Evolutionary conservation across 176 grass and related monocot species (phyloP).

Genomic region (Musa troglodytarum): DNA sequence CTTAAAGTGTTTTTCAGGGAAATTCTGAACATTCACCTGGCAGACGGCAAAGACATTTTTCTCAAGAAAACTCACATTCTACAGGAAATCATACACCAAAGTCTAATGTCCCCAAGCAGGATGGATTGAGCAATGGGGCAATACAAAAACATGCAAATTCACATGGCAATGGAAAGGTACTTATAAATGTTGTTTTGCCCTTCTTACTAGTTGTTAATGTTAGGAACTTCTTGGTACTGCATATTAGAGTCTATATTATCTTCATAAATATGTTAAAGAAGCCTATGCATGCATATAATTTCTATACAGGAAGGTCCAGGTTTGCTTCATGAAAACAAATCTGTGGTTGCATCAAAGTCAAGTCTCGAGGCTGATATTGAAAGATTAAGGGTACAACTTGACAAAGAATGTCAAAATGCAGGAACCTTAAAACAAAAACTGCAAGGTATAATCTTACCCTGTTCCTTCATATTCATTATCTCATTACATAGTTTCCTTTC

Average conservation of each 20-base stretch:
- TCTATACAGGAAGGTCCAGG: conserved; percentile 46
- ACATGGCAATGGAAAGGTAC: conserved; percentile 25
- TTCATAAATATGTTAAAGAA: not conserved
- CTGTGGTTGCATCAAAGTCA: conserved; percentile 29
- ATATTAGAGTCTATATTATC: not conserved
- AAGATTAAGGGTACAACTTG: conserved; percentile 53
- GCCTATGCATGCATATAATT: conserved; percentile 6
- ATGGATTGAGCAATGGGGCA: conserved; percentile 41
- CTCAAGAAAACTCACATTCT: conserved; percentile 42
- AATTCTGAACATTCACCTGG: conserved; percentile 36
- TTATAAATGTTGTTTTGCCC: not conserved
- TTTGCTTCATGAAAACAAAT: conserved; percentile 36
- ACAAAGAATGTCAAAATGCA: conserved; percentile 39
- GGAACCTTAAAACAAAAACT: conserved; percentile 41
- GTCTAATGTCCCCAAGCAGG: conserved; percentile 27
- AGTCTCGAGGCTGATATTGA: conserved; percentile 72
- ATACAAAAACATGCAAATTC: conserved; percentile 31
- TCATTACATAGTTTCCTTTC: conserved; percentile 7
- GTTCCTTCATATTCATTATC: not conserved
- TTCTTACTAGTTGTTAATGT: not conserved
- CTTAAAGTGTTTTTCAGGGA: conserved; percentile 24
- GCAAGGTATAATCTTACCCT: conserved; percentile 43
- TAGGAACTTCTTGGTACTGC: not conserved
- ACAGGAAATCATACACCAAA: conserved; percentile 20
- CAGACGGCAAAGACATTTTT: conserved; percentile 34